These are phyloP conservation scores for Debaryomyces coudertii DNA, from an alignment of 1,139 yeast species.

Conservation along the genomic window DNA sequence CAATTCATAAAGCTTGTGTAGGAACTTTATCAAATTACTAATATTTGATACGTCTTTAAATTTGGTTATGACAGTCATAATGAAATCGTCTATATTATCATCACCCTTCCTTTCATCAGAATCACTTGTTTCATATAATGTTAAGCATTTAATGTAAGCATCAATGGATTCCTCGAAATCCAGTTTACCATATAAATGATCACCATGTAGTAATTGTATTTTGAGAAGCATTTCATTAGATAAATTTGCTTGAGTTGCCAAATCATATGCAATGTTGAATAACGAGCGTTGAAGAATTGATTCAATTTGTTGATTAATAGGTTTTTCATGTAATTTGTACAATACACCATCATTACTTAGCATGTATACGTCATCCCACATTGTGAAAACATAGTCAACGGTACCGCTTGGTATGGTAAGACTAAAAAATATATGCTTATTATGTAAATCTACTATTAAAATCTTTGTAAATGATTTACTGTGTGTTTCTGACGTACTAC, in stretches of 20 bases:
- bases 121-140: conserved; percentile 20
- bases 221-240: conserved; percentile 43
- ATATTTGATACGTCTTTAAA: conserved; percentile 86
- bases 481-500: conserved; percentile 10
- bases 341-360: conserved; percentile 78
- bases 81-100: conserved; percentile 49
- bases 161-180: conserved; percentile 70
- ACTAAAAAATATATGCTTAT: conserved; percentile 72
- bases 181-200: conserved; percentile 65
- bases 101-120: conserved; percentile 13
- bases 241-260: conserved; percentile 57
- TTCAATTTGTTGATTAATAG: conserved; percentile 67
- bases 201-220: conserved; percentile 72
- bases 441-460: conserved; percentile 65
- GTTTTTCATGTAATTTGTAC: conserved; percentile 68
- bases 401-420: conserved; percentile 68
- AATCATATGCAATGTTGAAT: conserved; percentile 69
- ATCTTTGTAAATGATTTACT: conserved; percentile 45
- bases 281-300: conserved; percentile 70
- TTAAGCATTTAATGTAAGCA: conserved; percentile 57
- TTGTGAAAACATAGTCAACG: conserved; percentile 52
- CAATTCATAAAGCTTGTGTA: conserved; percentile 57
- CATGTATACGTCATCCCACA: conserved; percentile 61
- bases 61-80: conserved; percentile 78
- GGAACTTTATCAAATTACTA: conserved; percentile 61